phyloP scores from a whole-genome alignment of 23 red algal genomes.

The Gracilaria vermiculophylla region DNA sequence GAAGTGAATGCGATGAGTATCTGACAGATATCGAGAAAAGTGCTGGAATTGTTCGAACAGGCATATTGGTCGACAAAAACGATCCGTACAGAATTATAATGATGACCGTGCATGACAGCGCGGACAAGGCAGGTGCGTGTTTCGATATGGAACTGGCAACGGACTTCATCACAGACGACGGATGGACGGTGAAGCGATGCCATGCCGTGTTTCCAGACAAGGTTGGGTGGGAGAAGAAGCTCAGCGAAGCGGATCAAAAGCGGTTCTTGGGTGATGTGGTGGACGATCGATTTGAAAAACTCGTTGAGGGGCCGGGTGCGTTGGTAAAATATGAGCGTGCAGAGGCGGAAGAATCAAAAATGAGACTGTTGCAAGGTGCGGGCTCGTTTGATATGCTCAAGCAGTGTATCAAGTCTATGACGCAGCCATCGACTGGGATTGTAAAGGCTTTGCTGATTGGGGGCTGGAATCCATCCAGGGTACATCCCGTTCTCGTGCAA shows the following conservation, averaged over 20 bases:
- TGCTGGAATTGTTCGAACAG: slow-evolving; percentile 41
- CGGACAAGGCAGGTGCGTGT: slow-evolving; percentile 29
- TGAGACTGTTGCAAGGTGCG: slow-evolving; percentile 36
- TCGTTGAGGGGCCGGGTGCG: neutral
- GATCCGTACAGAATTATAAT: slow-evolving; percentile 28
- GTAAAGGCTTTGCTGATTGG: slow-evolving; percentile 19
- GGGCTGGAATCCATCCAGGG: slow-evolving; percentile 53
- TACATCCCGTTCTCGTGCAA: slow-evolving; percentile 42
- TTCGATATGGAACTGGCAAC: slow-evolving; percentile 54
- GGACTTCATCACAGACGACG: slow-evolving; percentile 36
- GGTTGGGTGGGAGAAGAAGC: slow-evolving; percentile 45
- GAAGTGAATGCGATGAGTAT: slow-evolving; percentile 36
- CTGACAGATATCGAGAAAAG: slow-evolving; percentile 8
- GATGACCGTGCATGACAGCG: slow-evolving; percentile 44
- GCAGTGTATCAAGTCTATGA: slow-evolving; percentile 12
- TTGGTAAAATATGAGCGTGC: slow-evolving; percentile 7
- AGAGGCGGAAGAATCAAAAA: neutral
- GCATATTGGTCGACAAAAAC: slow-evolving; percentile 33
- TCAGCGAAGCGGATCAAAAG: slow-evolving; percentile 2
- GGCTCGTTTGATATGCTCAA: slow-evolving; percentile 45
- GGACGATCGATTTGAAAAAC: neutral
- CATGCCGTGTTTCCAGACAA: slow-evolving; percentile 64
- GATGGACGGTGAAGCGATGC: slow-evolving; percentile 27
- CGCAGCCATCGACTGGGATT: neutral
- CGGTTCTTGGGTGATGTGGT: slow-evolving; percentile 18